Evolutionary conservation across 176 grass and related monocot species (phyloP).

Genomic region (Dendrocalamus sinicus): DNA sequence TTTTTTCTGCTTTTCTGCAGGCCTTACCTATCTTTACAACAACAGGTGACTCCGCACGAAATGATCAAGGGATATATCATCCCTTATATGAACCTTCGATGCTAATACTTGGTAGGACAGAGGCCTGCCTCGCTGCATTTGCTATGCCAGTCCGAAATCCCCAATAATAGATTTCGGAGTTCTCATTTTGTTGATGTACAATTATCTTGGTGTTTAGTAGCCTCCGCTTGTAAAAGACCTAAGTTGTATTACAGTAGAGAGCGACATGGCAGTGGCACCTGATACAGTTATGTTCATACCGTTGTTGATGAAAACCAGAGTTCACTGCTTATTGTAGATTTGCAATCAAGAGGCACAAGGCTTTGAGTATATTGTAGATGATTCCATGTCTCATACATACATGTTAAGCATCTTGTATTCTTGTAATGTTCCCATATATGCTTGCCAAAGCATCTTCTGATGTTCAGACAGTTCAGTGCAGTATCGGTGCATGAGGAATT

Average conservation of each 20-base stretch:
- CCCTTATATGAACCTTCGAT: neutral
- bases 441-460: slow-evolving; percentile 38
- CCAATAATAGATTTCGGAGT: neutral
- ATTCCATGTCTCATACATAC: neutral
- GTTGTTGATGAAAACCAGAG: neutral
- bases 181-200: neutral
- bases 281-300: neutral
- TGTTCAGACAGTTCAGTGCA: slow-evolving; percentile 28
- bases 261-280: neutral
- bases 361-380: neutral
- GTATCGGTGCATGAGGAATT: neutral
- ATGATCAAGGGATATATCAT: neutral
- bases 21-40: neutral
- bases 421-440: slow-evolving; percentile 8
- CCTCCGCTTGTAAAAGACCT: neutral
- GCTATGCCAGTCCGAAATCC: neutral
- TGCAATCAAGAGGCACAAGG: neutral
- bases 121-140: neutral
- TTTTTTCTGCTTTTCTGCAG: slow-evolving; percentile 31
- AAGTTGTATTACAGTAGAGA: neutral
- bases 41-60: neutral
- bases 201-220: slow-evolving; percentile 1
- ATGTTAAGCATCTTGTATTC: slow-evolving; percentile 31
- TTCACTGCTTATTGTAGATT: neutral
- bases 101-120: neutral